These are phyloP conservation scores for Botryotinia globosa DNA, from an alignment of 2,329 filamentous ascomycete species.

Conservation along the genomic window DNA sequence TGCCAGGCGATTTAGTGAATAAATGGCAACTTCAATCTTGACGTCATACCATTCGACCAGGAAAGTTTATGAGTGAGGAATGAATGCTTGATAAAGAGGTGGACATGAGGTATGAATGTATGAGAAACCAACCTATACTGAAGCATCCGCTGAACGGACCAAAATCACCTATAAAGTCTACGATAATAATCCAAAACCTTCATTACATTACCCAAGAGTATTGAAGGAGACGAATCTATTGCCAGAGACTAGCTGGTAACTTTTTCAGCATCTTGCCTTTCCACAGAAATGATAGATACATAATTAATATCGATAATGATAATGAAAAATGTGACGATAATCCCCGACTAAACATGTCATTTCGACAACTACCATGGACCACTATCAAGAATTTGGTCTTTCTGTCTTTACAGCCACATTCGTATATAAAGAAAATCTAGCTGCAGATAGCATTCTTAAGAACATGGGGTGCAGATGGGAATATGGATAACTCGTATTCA, in stretches of 20 bases:
- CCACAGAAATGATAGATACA: rapidly evolving
- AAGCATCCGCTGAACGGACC: too few species aligned
- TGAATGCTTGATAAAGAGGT: not conserved
- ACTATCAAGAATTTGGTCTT: not conserved
- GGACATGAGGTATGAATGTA: too few species aligned
- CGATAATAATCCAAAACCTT: too few species aligned
- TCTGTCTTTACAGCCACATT: not conserved
- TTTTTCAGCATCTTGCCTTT: not conserved
- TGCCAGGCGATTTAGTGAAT: not conserved
- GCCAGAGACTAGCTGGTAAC: rapidly evolving
- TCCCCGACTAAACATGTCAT: rapidly evolving
- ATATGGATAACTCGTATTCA: not conserved
- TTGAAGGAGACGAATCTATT: rapidly evolving
- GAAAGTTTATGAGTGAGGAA: too few species aligned
- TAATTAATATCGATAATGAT: not conserved
- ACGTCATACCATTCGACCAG: rapidly evolving
- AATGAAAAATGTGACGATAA: not conserved
- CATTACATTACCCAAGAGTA: too few species aligned
- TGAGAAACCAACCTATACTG: too few species aligned
- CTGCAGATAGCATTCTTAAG: not conserved
- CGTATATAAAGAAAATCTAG: rapidly evolving
- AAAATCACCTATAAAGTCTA: too few species aligned
- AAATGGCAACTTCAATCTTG: rapidly evolving
- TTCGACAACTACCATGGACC: rapidly evolving
- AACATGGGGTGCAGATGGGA: not conserved